Evolutionary conservation across 2,329 filamentous ascomycete species (phyloP).

Genomic region (Elsinoe necatrix): DNA sequence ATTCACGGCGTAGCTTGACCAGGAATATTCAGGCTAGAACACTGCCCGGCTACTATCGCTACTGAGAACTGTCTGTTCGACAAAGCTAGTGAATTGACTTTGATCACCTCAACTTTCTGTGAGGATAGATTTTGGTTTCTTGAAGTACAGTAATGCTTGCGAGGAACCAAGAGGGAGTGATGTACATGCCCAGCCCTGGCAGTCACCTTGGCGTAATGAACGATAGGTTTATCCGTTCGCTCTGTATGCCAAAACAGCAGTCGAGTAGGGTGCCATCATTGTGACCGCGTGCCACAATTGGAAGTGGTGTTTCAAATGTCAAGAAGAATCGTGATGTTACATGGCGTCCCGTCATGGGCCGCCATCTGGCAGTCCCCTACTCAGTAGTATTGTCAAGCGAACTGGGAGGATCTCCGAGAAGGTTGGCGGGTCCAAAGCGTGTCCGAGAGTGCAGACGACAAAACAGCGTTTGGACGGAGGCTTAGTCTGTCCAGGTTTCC

Average conservation of each 20-base stretch:
- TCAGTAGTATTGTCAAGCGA: background rate
- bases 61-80: background rate
- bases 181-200: slow-evolving; percentile 10
- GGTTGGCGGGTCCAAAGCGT: slow-evolving; percentile 1
- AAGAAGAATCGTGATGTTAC: background rate
- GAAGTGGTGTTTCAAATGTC: background rate
- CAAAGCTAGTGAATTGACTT: background rate
- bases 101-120: background rate
- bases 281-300: background rate
- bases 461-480: slow-evolving; percentile 1
- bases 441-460: background rate
- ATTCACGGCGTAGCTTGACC: slow-evolving; percentile 2
- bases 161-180: background rate
- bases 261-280: background rate
- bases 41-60: background rate
- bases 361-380: background rate
- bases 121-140: background rate
- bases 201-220: slow-evolving; percentile 1
- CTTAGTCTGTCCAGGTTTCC: background rate
- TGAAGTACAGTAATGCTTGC: background rate
- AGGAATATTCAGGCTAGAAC: background rate
- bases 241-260: background rate
- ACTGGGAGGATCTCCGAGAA: background rate
- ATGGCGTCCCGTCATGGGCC: background rate
- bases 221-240: background rate